A percentile compares a stretch with the other conserved stretches of the same genome.
phyloP scores from a whole-genome alignment of 139 green algal species.

The Coelastrella sp. region DNA sequence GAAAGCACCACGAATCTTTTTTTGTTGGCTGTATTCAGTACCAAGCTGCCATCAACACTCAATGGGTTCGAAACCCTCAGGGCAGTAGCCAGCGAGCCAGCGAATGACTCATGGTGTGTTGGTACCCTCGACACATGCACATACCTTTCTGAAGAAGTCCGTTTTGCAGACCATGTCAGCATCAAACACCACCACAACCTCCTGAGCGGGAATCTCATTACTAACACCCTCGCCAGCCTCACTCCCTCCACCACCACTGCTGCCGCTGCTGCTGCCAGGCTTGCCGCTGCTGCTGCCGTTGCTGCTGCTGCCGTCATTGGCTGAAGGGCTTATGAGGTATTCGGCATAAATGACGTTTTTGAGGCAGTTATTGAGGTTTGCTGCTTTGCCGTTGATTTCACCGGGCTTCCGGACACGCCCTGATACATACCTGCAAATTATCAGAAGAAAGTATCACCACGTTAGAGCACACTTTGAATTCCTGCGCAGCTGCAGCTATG shows the following conservation, averaged over 20 bases:
- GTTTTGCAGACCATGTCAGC: constrained; percentile 71
- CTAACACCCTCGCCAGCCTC: too few relatives aligned
- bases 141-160: constrained; percentile 70
- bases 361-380: constrained; percentile 81
- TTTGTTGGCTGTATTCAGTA: too few relatives aligned
- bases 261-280: not conserved
- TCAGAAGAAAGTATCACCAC: too few relatives aligned
- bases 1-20: too few relatives aligned
- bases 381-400: constrained; percentile 87
- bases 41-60: too few relatives aligned
- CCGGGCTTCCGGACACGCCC: constrained; percentile 69
- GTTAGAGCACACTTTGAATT: too few relatives aligned
- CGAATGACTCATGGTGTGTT: too few relatives aligned
- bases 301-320: constrained; percentile 6
- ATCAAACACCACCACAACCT: constrained; percentile 83
- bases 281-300: not conserved
- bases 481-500: too few relatives aligned
- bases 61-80: too few relatives aligned
- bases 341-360: constrained; percentile 66
- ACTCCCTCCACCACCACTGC: too few relatives aligned
- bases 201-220: constrained; percentile 61
- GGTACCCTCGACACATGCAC: too few relatives aligned
- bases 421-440: constrained; percentile 69
- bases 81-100: too few relatives aligned
- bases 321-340: not conserved